phyloP scores from a whole-genome alignment of 1,139 yeast genomes.

The Kodamaea ohmeri region DNA sequence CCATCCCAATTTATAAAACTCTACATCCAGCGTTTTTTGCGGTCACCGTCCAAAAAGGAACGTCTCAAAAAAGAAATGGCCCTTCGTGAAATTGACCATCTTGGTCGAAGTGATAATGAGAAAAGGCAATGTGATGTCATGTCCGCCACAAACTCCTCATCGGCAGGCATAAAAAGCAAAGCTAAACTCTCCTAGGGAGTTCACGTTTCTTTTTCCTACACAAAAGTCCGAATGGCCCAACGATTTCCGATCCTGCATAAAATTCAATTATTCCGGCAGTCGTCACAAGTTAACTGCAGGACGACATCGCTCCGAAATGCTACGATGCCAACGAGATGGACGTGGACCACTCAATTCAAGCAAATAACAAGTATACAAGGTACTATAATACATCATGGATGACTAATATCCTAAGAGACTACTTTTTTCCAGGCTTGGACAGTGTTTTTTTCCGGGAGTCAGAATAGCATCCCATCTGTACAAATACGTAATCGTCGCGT shows the following conservation, averaged over 20 bases:
- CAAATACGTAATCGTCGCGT: neutral
- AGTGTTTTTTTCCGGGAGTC: too few species aligned
- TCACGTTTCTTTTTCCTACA: neutral
- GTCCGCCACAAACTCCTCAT: neutral
- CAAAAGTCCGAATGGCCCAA: slow-evolving; percentile 4
- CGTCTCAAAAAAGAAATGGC: slow-evolving; percentile 6
- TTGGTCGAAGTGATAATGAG: neutral
- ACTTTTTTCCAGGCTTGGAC: neutral
- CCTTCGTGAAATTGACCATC: neutral
- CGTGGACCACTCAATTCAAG: too few species aligned
- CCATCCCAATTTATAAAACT: slow-evolving; percentile 8
- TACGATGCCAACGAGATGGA: too few species aligned
- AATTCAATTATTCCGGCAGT: neutral
- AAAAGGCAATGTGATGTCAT: slow-evolving; percentile 2
- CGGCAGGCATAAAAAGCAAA: neutral
- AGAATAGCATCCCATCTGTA: too few species aligned
- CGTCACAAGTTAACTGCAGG: slow-evolving; percentile 2
- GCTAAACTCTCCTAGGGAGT: neutral
- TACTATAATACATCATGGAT: too few species aligned
- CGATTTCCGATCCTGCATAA: slow-evolving; percentile 1
- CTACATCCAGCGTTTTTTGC: slow-evolving; percentile 7
- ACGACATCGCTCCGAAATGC: neutral
- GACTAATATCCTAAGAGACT: too few species aligned
- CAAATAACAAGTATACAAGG: too few species aligned
- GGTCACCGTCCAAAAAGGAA: slow-evolving; percentile 3